A percentile compares a stretch with the other conserved stretches of the same genome.
These are phyloP conservation scores for Thermochaetoides thermophila DNA, from an alignment of 495 filamentous ascomycete genomes.

Conservation along the genomic window DNA sequence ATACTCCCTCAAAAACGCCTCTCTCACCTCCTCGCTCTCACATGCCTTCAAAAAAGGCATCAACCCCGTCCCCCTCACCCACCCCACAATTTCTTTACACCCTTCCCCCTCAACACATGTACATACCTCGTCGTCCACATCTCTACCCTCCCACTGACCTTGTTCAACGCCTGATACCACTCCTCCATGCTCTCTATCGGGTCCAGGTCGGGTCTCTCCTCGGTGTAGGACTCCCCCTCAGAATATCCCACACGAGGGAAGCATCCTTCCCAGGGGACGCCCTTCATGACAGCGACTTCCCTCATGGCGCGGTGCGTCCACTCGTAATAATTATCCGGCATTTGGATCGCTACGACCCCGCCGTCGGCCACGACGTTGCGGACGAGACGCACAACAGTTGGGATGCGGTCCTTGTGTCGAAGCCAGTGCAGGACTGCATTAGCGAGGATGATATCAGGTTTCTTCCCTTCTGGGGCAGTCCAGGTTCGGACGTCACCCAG, in stretches of 20 bases:
- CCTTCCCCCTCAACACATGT: conserved; percentile 32
- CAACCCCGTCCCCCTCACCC: conserved; percentile 42
- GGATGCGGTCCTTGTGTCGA: conserved; percentile 23
- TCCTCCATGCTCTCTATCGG: conserved; percentile 28
- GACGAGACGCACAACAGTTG: conserved; percentile 27
- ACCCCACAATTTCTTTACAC: conserved; percentile 37
- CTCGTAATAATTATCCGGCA: conserved; percentile 36
- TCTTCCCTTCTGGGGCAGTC: conserved; percentile 11
- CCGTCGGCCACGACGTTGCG: conserved; percentile 24
- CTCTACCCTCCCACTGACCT: conserved; percentile 25
- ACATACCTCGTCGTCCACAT: conserved; percentile 40
- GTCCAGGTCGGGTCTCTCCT: conserved; percentile 26
- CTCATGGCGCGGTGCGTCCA: conserved; percentile 36
- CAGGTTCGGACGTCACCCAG: conserved; percentile 28
- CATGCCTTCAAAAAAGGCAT: conserved; percentile 27
- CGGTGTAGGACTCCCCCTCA: too few relatives aligned
- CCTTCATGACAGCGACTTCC: conserved; percentile 21
- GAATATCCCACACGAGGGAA: conserved; percentile 9
- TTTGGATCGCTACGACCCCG: conserved; percentile 38
- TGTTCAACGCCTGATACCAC: conserved; percentile 32
- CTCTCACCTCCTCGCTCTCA: background rate
- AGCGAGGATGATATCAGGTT: conserved; percentile 36
- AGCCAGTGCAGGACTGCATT: conserved; percentile 46
- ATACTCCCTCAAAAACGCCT: conserved; percentile 5
- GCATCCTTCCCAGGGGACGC: conserved; percentile 20